A percentile compares a stretch with the other conserved stretches of the same genome.
Conservation (phyloP, 106 monocot species). For the Vanilla planifolia region DNA sequence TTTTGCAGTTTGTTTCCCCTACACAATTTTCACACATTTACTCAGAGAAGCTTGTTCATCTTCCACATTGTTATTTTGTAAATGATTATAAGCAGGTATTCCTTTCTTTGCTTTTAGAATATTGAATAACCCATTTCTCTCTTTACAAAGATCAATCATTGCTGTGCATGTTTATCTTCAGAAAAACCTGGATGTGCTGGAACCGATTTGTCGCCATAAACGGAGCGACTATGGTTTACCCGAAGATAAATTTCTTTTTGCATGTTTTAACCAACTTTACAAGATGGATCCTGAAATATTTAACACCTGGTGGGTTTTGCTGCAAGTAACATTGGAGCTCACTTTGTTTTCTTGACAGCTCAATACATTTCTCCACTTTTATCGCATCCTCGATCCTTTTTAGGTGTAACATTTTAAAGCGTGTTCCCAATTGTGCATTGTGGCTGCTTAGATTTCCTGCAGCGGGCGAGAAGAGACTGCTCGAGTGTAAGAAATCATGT, state of each 20-base stretch:
- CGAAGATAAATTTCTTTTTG: constrained; percentile 94
- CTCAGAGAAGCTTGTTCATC: constrained; percentile 93
- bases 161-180: constrained; percentile 16
- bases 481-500: constrained; percentile 43
- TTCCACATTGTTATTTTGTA: constrained; percentile 98
- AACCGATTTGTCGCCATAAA: constrained; percentile 63
- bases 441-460: constrained; percentile 96
- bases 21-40: constrained; percentile 75
- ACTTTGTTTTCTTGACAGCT: no score
- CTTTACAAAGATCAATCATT: background rate
- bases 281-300: constrained; percentile 99
- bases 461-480: constrained; percentile 82
- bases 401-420: constrained; percentile 97
- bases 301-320: constrained; percentile 57
- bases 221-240: constrained; percentile 94
- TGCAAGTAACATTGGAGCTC: no score
- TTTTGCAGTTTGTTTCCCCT: constrained; percentile 89
- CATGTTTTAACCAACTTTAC: constrained; percentile 96
- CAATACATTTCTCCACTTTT: background rate
- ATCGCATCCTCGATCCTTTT: background rate
- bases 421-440: constrained; percentile 83
- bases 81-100: constrained; percentile 96
- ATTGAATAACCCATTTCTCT: background rate
- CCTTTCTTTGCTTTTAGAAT: background rate
- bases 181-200: constrained; percentile 80